Conservation (phyloP, 1,139 yeast genomes). For the Williopsis jadinii region DNA sequence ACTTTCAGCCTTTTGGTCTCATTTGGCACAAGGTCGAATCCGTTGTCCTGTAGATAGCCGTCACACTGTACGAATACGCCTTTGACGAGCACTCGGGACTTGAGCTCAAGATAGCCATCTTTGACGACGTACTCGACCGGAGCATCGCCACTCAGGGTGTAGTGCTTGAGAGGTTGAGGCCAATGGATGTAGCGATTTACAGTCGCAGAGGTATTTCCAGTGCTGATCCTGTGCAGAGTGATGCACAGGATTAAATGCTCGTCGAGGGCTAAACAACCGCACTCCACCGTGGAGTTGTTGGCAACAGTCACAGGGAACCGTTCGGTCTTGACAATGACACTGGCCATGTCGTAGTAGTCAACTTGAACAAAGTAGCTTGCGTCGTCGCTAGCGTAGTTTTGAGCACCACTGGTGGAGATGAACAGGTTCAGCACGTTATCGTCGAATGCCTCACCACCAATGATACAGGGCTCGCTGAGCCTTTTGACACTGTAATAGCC, state of each 20-base stretch:
- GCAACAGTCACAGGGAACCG: too few species aligned
- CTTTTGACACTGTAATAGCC: slow-evolving; percentile 13
- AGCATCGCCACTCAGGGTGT: slow-evolving; percentile 10
- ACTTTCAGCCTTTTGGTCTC: slow-evolving; percentile 1
- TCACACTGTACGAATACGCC: slow-evolving; percentile 8
- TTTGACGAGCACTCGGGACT: slow-evolving; percentile 5
- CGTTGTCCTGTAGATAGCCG: slow-evolving; percentile 9
- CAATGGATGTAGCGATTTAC: slow-evolving; percentile 34
- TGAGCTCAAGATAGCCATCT: slow-evolving; percentile 1
- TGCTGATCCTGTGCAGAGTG: background rate
- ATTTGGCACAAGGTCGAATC: slow-evolving; percentile 15
- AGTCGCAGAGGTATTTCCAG: slow-evolving; percentile 23
- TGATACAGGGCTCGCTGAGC: slow-evolving; percentile 3
- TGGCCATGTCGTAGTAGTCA: too few species aligned
- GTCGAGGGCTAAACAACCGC: too few species aligned
- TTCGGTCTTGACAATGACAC: too few species aligned
- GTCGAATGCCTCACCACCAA: slow-evolving; percentile 8
- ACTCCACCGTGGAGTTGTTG: too few species aligned
- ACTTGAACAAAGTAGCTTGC: too few species aligned
- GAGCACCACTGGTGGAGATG: background rate
- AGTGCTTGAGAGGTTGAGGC: slow-evolving; percentile 48
- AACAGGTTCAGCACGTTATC: background rate
- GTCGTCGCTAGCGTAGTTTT: background rate
- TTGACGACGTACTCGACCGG: background rate
- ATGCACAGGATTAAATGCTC: too few species aligned